Conservation (phyloP, 2,329 filamentous ascomycete genomes). For the Phialophora macrospora region DNA sequence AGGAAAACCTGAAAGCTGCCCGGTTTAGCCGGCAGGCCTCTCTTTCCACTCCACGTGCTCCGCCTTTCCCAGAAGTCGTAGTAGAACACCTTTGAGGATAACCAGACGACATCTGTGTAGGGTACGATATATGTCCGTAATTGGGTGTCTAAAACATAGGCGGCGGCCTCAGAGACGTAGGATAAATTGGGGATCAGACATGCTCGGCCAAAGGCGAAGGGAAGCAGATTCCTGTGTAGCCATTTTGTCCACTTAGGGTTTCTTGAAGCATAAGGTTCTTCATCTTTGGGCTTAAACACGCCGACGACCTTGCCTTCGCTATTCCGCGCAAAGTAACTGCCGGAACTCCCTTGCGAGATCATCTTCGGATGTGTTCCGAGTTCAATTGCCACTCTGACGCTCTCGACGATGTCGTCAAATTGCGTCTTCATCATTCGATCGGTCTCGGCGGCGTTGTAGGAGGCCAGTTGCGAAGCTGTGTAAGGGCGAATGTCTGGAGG, state of each 20-base stretch:
- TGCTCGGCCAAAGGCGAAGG: constrained; percentile 93
- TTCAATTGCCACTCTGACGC: constrained; percentile 86
- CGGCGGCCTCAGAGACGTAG: constrained; percentile 96
- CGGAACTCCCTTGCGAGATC: constrained; percentile 96
- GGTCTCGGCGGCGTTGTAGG: constrained; percentile 55
- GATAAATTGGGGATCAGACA: constrained; percentile 97
- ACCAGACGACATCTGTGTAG: constrained; percentile 90
- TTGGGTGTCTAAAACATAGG: constrained; percentile 90
- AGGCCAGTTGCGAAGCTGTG: constrained; percentile 73
- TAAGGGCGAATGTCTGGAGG: constrained; percentile 84
- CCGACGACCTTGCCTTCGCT: constrained; percentile 91
- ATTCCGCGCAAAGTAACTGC: constrained; percentile 96
- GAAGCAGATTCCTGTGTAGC: constrained; percentile 97
- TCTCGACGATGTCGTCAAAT: constrained; percentile 88
- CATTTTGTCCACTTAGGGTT: constrained; percentile 99
- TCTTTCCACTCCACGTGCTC: constrained; percentile 84
- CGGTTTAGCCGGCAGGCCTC: constrained; percentile 82
- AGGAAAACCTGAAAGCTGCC: constrained; percentile 98
- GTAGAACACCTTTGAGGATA: constrained; percentile 96
- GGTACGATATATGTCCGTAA: constrained; percentile 90
- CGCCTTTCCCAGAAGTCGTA: constrained; percentile 97
- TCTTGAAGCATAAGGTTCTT: constrained; percentile 94
- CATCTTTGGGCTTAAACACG: constrained; percentile 98
- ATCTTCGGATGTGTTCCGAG: constrained; percentile 90
- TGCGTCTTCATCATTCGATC: constrained; percentile 75